These are phyloP conservation scores for Candida palmyrensis DNA, from an alignment of 805 yeast species.

Conservation along the genomic window DNA sequence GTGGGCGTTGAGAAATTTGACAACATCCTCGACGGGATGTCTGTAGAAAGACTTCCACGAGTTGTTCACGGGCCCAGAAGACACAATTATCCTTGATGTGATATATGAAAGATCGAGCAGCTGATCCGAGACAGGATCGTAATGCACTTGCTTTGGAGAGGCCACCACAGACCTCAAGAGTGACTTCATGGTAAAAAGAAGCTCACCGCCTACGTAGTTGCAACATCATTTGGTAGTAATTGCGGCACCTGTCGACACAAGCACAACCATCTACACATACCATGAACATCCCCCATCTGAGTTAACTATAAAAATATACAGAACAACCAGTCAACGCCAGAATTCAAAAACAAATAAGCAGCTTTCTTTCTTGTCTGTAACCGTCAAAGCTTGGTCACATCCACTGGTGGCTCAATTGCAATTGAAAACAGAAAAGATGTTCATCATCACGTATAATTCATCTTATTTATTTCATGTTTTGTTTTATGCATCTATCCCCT, in stretches of 20 bases:
- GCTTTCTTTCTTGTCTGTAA: neutral
- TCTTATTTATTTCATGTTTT: neutral
- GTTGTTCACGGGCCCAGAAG: conserved; percentile 65
- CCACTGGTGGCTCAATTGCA: too few species aligned
- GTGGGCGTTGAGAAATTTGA: conserved; percentile 38
- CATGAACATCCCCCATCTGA: neutral
- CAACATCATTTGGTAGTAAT: too few species aligned
- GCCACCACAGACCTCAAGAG: conserved; percentile 13
- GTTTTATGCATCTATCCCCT: neutral
- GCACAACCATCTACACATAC: too few species aligned
- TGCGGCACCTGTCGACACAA: too few species aligned
- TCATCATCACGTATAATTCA: neutral
- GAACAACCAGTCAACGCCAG: conserved; percentile 1
- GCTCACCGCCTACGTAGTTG: too few species aligned
- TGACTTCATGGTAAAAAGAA: conserved; percentile 4
- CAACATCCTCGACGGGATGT: conserved; percentile 47
- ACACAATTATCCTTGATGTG: conserved; percentile 59
- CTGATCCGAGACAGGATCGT: conserved; percentile 18
- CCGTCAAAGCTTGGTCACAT: too few species aligned
- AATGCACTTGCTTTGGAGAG: conserved; percentile 17
- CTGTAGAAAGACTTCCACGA: conserved; percentile 41
- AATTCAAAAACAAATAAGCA: neutral
- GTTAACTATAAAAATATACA: conserved; percentile 5
- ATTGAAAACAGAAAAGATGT: too few species aligned
- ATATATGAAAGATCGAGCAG: conserved; percentile 64